Evolutionary conservation across 2,329 filamentous ascomycete species (phyloP).

Genomic region (Pseudogymnoascus sp.): DNA sequence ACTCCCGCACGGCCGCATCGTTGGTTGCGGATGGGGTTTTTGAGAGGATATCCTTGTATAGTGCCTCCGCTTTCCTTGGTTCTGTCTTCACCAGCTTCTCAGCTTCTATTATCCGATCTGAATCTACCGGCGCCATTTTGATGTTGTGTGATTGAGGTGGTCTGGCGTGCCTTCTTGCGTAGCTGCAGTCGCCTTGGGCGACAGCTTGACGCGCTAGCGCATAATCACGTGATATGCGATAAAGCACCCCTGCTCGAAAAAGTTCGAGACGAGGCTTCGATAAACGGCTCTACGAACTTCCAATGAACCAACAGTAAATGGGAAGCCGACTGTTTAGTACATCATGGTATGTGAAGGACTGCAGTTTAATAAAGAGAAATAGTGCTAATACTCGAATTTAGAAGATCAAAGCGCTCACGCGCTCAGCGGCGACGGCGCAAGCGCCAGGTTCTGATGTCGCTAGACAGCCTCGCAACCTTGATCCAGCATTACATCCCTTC

Average conservation of each 20-base stretch:
- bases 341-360: conserved; percentile 23
- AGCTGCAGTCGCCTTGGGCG: conserved; percentile 12
- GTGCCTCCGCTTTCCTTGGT: conserved; percentile 73
- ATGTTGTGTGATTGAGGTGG: conserved; percentile 15
- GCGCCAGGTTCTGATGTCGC: conserved; percentile 58
- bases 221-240: not conserved
- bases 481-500: conserved; percentile 83
- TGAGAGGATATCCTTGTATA: conserved; percentile 85
- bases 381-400: conserved; percentile 15
- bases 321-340: conserved; percentile 16
- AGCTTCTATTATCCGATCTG: conserved; percentile 73
- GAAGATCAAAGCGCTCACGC: conserved; percentile 62
- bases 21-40: conserved; percentile 74
- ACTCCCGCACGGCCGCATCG: conserved; percentile 82
- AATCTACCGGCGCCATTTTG: conserved; percentile 52
- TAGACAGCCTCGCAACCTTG: conserved; percentile 63
- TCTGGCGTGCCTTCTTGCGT: conserved; percentile 17
- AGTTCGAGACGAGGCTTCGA: conserved; percentile 10
- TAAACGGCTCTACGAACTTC: not conserved
- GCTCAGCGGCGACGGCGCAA: conserved; percentile 57
- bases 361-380: not conserved
- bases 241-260: conserved; percentile 12
- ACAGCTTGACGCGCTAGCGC: conserved; percentile 10
- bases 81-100: conserved; percentile 75
- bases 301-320: conserved; percentile 5